Percentiles rank a stretch among this genome's conserved stretches.
These are phyloP conservation scores for Fennellomyces sp. DNA, from an alignment of 371 early-diverging fungal species.

Conservation along the genomic window DNA sequence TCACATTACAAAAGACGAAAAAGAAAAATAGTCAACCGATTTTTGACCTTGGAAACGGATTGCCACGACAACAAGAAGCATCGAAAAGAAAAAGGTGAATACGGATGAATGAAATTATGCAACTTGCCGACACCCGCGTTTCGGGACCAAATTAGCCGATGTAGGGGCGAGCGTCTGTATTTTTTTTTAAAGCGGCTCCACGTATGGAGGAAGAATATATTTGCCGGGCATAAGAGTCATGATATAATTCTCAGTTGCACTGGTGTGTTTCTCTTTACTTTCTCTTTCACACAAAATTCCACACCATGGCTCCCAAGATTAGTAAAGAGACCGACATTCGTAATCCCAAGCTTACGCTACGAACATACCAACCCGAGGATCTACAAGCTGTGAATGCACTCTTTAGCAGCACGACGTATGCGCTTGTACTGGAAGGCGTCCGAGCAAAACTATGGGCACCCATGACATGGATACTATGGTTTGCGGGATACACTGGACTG, in stretches of 20 bases:
- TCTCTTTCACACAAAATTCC: not conserved
- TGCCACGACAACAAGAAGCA: too few relatives aligned
- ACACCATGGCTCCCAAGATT: not conserved
- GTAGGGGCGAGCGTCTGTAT: too few relatives aligned
- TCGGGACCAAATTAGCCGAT: too few relatives aligned
- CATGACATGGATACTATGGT: conserved; percentile 42
- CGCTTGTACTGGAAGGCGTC: conserved; percentile 44
- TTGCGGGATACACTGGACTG: conserved; percentile 32
- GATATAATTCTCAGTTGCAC: not conserved
- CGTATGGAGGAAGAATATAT: too few relatives aligned
- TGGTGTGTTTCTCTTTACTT: not conserved
- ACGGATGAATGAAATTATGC: too few relatives aligned
- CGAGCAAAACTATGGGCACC: conserved; percentile 46
- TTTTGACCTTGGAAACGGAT: too few relatives aligned
- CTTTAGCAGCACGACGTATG: conserved; percentile 27
- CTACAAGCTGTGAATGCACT: conserved; percentile 28
- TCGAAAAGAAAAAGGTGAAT: too few relatives aligned
- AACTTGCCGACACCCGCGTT: too few relatives aligned
- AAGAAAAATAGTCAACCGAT: not conserved
- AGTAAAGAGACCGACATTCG: not conserved
- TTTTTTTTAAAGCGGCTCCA: too few relatives aligned
- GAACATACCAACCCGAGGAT: conserved; percentile 39
- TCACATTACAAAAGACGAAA: not conserved
- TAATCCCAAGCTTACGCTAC: conserved; percentile 32
- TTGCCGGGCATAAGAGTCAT: not conserved